A percentile compares a stretch with the other conserved stretches of the same genome.
Evolutionary conservation across 164 flowering plant species (phyloP).

Genomic region (Vitis cinerea): DNA sequence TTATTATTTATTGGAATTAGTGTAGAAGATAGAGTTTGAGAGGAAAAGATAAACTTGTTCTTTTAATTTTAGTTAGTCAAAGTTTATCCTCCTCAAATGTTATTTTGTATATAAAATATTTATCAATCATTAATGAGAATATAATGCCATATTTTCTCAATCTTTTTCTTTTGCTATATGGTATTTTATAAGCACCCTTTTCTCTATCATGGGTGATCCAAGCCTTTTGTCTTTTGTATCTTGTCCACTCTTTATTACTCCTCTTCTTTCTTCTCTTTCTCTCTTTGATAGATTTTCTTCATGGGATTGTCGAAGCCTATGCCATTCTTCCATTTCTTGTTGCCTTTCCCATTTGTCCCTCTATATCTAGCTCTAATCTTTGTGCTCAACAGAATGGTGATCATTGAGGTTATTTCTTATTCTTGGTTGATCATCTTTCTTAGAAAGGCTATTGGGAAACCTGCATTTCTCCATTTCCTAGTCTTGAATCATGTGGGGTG

Average conservation of each 20-base stretch:
- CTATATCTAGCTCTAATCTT: constrained; percentile 64
- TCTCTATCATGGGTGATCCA: constrained; percentile 50
- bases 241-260: constrained; percentile 46
- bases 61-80: too few species aligned
- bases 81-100: too few species aligned
- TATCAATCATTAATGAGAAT: too few species aligned
- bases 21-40: too few species aligned
- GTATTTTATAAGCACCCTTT: constrained; percentile 54
- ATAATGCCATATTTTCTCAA: too few species aligned
- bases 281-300: constrained; percentile 54
- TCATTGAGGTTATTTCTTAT: constrained; percentile 60
- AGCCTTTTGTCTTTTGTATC: constrained; percentile 53
- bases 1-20: too few species aligned
- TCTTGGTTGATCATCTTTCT: constrained; percentile 63
- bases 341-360: constrained; percentile 56
- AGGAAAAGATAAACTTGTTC: too few species aligned
- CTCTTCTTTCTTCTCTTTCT: constrained; percentile 68
- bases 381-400: constrained; percentile 51
- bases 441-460: not conserved
- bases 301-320: constrained; percentile 52
- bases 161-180: too few species aligned
- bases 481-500: too few species aligned
- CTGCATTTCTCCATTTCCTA: too few species aligned
- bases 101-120: too few species aligned
- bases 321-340: constrained; percentile 62